phyloP scores from a whole-genome alignment of 495 filamentous ascomycete species.

The Podospora pseudoanserina region DNA sequence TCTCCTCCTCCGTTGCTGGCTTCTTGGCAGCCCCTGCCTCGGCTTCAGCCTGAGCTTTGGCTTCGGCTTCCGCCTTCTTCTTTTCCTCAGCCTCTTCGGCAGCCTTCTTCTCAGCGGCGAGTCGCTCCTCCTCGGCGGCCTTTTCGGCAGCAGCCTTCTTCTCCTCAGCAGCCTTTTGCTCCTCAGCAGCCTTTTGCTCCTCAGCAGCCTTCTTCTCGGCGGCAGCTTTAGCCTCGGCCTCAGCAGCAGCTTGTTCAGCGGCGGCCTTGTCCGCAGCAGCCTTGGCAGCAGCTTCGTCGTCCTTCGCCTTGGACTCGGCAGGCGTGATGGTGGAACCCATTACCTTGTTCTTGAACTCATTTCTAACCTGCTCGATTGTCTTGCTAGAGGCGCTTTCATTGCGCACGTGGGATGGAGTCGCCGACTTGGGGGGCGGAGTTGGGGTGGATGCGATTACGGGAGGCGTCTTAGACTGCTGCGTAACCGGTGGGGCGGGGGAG shows the following conservation, averaged over 20 bases:
- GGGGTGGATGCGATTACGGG: slow-evolving; percentile 51
- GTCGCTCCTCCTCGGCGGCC: slow-evolving; percentile 55
- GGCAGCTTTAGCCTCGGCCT: slow-evolving; percentile 37
- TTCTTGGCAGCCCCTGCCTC: slow-evolving; percentile 38
- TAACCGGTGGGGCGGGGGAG: slow-evolving; percentile 47
- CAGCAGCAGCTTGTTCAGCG: slow-evolving; percentile 46
- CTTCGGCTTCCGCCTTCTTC: slow-evolving; percentile 41
- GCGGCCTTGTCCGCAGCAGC: slow-evolving; percentile 28
- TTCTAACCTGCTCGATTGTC: slow-evolving; percentile 48
- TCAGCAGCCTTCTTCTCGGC: slow-evolving; percentile 42
- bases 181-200: slow-evolving; percentile 39
- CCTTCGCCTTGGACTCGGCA: slow-evolving; percentile 35
- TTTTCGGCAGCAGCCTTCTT: slow-evolving; percentile 44
- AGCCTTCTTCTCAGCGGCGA: slow-evolving; percentile 53
- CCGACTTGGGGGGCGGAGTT: slow-evolving; percentile 48
- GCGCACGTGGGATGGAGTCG: slow-evolving; percentile 44
- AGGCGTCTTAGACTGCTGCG: slow-evolving; percentile 50
- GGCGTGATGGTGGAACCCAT: slow-evolving; percentile 30
- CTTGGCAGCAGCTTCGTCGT: slow-evolving; percentile 49
- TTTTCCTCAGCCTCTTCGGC: slow-evolving; percentile 49
- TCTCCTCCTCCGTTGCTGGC: slow-evolving; percentile 25
- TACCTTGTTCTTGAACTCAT: slow-evolving; percentile 52
- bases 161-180: slow-evolving; percentile 39
- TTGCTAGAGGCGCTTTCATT: slow-evolving; percentile 47
- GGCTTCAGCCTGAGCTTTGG: slow-evolving; percentile 42